phyloP scores from a whole-genome alignment of 2,329 filamentous ascomycete species.

The Cladosporium austrohemisphaericum region DNA sequence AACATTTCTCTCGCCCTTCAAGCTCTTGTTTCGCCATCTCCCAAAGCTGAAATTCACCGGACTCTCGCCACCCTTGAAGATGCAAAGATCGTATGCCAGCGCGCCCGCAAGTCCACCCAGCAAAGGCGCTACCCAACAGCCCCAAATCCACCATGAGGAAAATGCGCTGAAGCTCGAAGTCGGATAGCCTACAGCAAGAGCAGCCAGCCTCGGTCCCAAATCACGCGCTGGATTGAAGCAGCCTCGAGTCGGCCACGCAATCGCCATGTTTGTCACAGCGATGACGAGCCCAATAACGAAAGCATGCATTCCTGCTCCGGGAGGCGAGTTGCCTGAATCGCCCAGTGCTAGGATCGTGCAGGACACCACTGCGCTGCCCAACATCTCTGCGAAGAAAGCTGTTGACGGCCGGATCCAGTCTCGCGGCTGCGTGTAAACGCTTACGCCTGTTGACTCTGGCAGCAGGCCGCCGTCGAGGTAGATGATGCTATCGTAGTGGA shows the following conservation, averaged over 20 bases:
- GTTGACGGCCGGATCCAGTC: constrained; percentile 31
- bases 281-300: constrained; percentile 48
- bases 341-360: constrained; percentile 39
- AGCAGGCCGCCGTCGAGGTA: constrained; percentile 37
- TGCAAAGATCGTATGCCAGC: constrained; percentile 47
- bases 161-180: constrained; percentile 30
- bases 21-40: constrained; percentile 23
- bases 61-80: constrained; percentile 49
- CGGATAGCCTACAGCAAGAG: constrained; percentile 45
- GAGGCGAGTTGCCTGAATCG: constrained; percentile 28
- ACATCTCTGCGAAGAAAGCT: constrained; percentile 46
- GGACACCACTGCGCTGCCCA: constrained; percentile 34
- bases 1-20: constrained; percentile 20
- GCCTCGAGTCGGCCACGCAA: constrained; percentile 47
- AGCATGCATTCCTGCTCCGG: constrained; percentile 50
- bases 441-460: constrained; percentile 21
- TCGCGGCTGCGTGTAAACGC: constrained; percentile 28
- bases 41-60: constrained; percentile 49
- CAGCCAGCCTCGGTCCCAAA: constrained; percentile 48
- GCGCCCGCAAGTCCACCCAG: constrained; percentile 42
- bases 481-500: constrained; percentile 40
- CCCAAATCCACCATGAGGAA: constrained; percentile 47
- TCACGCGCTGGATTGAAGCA: constrained; percentile 50
- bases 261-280: constrained; percentile 36
- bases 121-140: constrained; percentile 40